Conservation (phyloP, 805 yeast genomes). For the Wickerhamiella cacticola region DNA sequence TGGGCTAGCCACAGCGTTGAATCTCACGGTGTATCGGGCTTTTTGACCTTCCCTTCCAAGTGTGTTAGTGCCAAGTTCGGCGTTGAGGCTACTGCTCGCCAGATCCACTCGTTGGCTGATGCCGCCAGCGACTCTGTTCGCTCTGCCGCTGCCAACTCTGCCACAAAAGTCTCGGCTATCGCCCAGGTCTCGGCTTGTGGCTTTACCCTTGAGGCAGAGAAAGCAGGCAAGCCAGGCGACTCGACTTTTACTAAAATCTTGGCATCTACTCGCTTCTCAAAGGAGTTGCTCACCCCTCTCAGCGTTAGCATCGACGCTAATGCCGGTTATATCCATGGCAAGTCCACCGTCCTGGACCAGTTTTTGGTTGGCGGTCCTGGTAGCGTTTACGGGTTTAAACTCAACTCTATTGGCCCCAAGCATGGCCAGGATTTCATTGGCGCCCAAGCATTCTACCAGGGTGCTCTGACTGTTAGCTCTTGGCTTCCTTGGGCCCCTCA, state of each 20-base stretch:
- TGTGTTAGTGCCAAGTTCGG: conserved; percentile 34
- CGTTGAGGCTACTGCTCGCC: conserved; percentile 45
- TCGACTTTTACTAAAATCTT: conserved; percentile 24
- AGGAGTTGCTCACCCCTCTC: conserved; percentile 18
- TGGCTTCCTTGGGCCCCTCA: conserved; percentile 42
- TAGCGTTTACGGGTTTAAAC: conserved; percentile 52
- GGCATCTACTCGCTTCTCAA: conserved; percentile 16
- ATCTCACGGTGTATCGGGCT: conserved; percentile 33
- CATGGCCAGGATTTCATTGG: conserved; percentile 47
- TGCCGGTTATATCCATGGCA: conserved; percentile 21
- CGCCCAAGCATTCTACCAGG: conserved; percentile 48
- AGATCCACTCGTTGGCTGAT: conserved; percentile 37
- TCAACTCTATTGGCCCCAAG: conserved; percentile 50
- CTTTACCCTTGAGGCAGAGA: conserved; percentile 25
- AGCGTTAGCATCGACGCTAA: conserved; percentile 17
- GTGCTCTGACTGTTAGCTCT: conserved; percentile 45
- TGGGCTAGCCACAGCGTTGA: conserved; percentile 45
- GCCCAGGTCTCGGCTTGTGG: conserved; percentile 33
- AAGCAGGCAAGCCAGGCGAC: conserved; percentile 28
- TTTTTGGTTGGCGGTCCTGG: conserved; percentile 69
- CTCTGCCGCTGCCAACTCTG: conserved; percentile 47
- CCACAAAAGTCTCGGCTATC: conserved; percentile 34
- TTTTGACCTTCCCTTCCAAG: conserved; percentile 29
- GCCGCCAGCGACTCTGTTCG: conserved; percentile 50
- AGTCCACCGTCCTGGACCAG: conserved; percentile 55